Evolutionary conservation across 139 green algal species (phyloP), one percentile per base, ranked within the genome.

Genomic region (Klebsormidium nitens): DNA sequence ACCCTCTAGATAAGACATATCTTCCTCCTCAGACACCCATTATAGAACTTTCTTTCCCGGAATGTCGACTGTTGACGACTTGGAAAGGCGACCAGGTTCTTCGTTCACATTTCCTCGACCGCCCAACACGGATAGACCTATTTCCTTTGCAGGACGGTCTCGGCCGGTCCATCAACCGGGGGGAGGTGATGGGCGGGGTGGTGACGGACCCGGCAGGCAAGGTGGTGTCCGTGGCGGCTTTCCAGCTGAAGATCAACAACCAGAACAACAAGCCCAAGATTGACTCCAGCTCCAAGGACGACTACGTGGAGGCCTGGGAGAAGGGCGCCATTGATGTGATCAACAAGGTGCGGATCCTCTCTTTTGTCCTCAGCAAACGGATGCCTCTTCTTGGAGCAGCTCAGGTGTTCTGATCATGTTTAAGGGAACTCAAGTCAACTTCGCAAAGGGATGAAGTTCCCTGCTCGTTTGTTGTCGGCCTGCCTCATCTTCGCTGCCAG

Each of bases 261-360:
- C 36, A 66, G 59, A 66, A 66, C 59, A 66, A 66, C 59, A 66
- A 66, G 59, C n/a, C 26, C 26, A 31, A 19, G 36, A 32, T 36
- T 5, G 59, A 26, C 23, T 32, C n/a, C 59, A 50, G 37, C n/a
- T 38, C n/a, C n/a, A 52, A 29, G n/a, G 59, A 66, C 59, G 32
- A 66, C n/a, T 23, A 36, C 2, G 28, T 32, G 19, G 59, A 66
- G 5, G 34, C 23, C 5, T 66, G 59, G 59, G 36, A 66, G 59
- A 32, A 66, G 59, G 59, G 17, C 37, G 35, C 36, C 32, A 29
- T 26, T 36, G 36, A 36, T 36, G 35, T 66, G 26, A 36, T 66
- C 36, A 36, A 63, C 17, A n/a, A 28, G 17, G 50, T 60, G n/a
- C 52, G n/a, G 28, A 4, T 6, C 32, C 32, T 6, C 34, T 37